Evolutionary conservation across 208 protist species (phyloP), one percentile per base, ranked within the genome.

Genomic region (Trypanosoma rangeli): DNA sequence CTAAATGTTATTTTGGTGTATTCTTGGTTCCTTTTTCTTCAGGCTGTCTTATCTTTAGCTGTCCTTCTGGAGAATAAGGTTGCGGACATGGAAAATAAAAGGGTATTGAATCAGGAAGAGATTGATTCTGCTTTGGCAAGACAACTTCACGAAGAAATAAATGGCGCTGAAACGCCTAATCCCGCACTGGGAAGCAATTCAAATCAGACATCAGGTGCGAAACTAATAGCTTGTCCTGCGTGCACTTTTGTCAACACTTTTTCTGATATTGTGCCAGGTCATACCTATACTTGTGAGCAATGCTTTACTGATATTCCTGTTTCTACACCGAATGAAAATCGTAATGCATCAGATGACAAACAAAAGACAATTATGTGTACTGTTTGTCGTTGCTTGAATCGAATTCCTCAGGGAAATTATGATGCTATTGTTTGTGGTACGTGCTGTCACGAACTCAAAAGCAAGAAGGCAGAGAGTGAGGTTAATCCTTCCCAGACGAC

Each of bases 381-480:
- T 13, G 66, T 70, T 15, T 94, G 89, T 39, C 71, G 83, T 28
- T 80, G 64, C 3, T 55, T 80, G 20, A 94, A 94, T 70, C 64
- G 68, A 26, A 79, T 94, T 39, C 86, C 89, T 4, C 18, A 50
- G 13, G 64, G 48, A 31, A 83, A 86, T 48, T 81, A 74, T 33
- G 89, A 94, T 53, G 86, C 78, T 2, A 58, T 90, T 37, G 55
- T 94, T 24, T 94, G 89, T 67, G 89, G 89, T 12, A 62, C 62
- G 10, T 94, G 89, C 64, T 84, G 82, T 56, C 75, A 87, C 42
- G 49, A 85, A 49, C 70, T 94, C 2, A 74, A 71, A 50, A 39
- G 39, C 24, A 22, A 20, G 52, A 46, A 22, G 29, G 0, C 68
- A 22, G 10, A 0, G 50, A 31, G 9, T 44, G 50, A 59, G 5